Percentiles rank a stretch among this genome's conserved stretches.
phyloP scores from a whole-genome alignment of 169 alveolate species.

The Besnoitia besnoiti region DNA sequence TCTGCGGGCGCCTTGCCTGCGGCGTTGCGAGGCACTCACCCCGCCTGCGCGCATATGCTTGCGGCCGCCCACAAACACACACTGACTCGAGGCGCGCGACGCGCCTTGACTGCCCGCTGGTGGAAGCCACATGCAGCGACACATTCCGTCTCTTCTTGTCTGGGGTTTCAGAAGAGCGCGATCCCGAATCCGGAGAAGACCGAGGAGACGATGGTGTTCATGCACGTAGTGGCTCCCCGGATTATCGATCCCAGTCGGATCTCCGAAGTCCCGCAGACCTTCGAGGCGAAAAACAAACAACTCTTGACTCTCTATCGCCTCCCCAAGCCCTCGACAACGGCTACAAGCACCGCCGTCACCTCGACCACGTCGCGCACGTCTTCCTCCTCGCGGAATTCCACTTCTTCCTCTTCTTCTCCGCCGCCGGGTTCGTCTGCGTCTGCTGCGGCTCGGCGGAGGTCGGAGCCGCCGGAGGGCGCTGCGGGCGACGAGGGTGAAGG shows the following conservation, averaged over 20 bases:
- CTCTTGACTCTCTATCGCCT: neutral
- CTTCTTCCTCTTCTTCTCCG: neutral
- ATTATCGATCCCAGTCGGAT: conserved; percentile 39
- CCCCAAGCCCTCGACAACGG: neutral
- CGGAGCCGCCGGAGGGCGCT: too few relatives aligned
- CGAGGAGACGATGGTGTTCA: conserved; percentile 45
- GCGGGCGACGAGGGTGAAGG: too few relatives aligned
- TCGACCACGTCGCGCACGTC: neutral
- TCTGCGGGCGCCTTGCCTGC: too few relatives aligned
- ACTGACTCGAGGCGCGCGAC: too few relatives aligned
- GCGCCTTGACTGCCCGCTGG: too few relatives aligned
- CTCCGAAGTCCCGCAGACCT: neutral
- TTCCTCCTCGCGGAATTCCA: neutral
- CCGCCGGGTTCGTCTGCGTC: neutral
- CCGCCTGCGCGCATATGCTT: too few relatives aligned
- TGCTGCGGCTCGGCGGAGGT: neutral
- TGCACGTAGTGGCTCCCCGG: conserved; percentile 54
- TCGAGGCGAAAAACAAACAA: neutral
- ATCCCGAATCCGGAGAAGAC: conserved; percentile 34
- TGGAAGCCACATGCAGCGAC: too few relatives aligned
- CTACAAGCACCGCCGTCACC: neutral
- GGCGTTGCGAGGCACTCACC: too few relatives aligned
- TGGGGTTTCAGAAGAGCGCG: conserved; percentile 30
- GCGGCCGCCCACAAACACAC: too few relatives aligned
- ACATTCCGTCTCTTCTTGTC: too few relatives aligned